Evolutionary conservation across 2,329 filamentous ascomycete genomes (phyloP), one percentile per base, ranked within the genome.

Genomic region (Iodosphaeria phyllophila): DNA sequence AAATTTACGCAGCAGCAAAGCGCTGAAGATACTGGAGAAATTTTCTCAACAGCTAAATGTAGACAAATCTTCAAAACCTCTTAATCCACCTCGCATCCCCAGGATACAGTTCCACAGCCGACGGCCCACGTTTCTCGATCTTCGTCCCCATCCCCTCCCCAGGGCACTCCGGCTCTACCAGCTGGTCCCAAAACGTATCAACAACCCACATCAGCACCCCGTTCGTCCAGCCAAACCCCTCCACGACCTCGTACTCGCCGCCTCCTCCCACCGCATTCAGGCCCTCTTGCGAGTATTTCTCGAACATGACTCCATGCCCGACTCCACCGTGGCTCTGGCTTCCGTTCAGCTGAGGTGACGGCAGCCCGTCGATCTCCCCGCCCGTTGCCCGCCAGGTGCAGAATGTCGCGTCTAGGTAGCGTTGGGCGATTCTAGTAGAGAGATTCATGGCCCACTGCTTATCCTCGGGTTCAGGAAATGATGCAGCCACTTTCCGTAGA

Each of bases 221-320:
- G 34, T 76, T 76, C 1, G 64, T 67, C 72, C 72, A 77, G 5
- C 71, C 72, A 35, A 77, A 77, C 1, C 72, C 71, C 46, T 74
- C 66, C 3, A 74, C 71, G 5, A 76, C 71, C 27, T 64, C 58
- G 41, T 76, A 76, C 51, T 76, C 72, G 33, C 72, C 72, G 5
- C 72, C 72, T 5, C 65, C 51, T 15, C 72, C 72, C 2, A 64
- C 66, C 1, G 58, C 60, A 32, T 73, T 70, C 22, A 58, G 67
- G 6, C 60, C 47, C 28, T 61, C 62, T 34, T 73, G 65, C 8
- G 52, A 54, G 39, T 76, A 76, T 53, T 76, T 76, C 43, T 77
- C 72, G 40, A 76, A 77, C 54, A 77, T 75, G 41, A 64, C 65
- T 13, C 72, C 72, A 6, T 46, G 46, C 12, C 54, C 47, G 5